Evolutionary conservation across 768 basidiomycete species (phyloP).

Genomic region (Boletus sp.): DNA sequence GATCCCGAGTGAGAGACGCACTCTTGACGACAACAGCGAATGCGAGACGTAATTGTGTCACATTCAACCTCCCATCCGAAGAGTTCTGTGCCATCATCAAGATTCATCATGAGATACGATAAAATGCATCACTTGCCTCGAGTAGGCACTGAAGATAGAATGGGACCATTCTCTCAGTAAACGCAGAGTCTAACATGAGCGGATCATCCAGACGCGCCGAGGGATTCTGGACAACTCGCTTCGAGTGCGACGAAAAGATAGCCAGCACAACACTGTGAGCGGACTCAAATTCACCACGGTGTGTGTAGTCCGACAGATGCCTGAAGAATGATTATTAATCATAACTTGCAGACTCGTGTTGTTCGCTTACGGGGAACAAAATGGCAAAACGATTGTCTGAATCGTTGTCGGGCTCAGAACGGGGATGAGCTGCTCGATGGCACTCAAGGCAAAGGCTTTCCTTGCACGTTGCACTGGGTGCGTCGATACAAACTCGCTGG

Average conservation of each 20-base stretch:
- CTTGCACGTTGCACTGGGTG: slow-evolving; percentile 35
- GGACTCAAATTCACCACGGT: slow-evolving; percentile 82
- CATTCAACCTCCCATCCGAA: slow-evolving; percentile 55
- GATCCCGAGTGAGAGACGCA: slow-evolving; percentile 44
- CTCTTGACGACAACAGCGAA: slow-evolving; percentile 69
- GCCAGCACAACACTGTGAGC: slow-evolving; percentile 83
- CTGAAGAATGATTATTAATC: slow-evolving; percentile 34
- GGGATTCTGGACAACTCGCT: slow-evolving; percentile 26
- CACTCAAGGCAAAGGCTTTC: slow-evolving; percentile 65
- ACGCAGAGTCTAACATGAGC: slow-evolving; percentile 29
- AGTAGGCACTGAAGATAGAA: slow-evolving; percentile 74
- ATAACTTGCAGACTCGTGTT: background rate
- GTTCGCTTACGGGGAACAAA: slow-evolving; percentile 62
- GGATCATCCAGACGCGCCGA: slow-evolving; percentile 7
- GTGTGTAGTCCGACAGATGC: slow-evolving; percentile 51
- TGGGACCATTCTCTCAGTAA: slow-evolving; percentile 61
- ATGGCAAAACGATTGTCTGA: slow-evolving; percentile 52
- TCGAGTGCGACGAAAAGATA: slow-evolving; percentile 62
- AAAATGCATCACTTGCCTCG: slow-evolving; percentile 47
- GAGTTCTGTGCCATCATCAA: slow-evolving; percentile 52
- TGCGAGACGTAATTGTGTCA: slow-evolving; percentile 68
- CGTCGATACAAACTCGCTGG: slow-evolving; percentile 20
- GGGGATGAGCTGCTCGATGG: slow-evolving; percentile 76
- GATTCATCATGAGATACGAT: background rate
- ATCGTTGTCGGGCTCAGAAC: slow-evolving; percentile 54